A percentile compares a stretch with the other conserved stretches of the same genome.
These are phyloP conservation scores for Grosmannia clavigera DNA, from an alignment of 2,329 filamentous ascomycete species.

Conservation along the genomic window DNA sequence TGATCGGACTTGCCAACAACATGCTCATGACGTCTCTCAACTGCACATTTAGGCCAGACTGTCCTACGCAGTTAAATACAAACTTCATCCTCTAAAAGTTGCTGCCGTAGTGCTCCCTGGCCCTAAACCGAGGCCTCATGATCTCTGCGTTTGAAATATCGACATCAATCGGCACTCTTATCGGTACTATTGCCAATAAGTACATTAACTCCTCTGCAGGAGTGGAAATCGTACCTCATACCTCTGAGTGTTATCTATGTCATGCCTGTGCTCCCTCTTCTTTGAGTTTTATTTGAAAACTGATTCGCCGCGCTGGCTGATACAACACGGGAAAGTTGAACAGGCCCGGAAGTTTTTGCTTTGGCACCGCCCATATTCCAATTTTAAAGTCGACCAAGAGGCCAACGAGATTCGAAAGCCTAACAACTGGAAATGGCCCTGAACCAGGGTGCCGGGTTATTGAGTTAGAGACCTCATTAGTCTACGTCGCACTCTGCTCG, in stretches of 20 bases:
- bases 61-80: too few relatives aligned
- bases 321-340: constrained; percentile 18
- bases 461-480: constrained; percentile 37
- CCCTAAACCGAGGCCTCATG: constrained; percentile 21
- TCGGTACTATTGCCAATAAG: constrained; percentile 39
- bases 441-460: constrained; percentile 21
- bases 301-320: constrained; percentile 28
- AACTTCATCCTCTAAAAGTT: constrained; percentile 15
- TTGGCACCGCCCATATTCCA: constrained; percentile 16
- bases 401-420: constrained; percentile 24
- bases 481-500: constrained; percentile 34
- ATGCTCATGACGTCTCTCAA: constrained; percentile 40
- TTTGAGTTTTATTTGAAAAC: constrained; percentile 26
- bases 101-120: constrained; percentile 21
- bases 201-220: constrained; percentile 25
- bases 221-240: constrained; percentile 26
- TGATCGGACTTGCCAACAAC: constrained; percentile 44
- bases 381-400: constrained; percentile 20
- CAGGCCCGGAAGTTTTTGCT: neutral
- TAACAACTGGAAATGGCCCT: constrained; percentile 22
- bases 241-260: constrained; percentile 28
- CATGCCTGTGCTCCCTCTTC: constrained; percentile 22
- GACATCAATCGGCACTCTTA: constrained; percentile 22
- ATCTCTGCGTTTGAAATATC: constrained; percentile 22
- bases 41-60: constrained; percentile 20